phyloP scores from a whole-genome alignment of 2,329 filamentous ascomycete genomes.

The Xylariaceae sp. region DNA sequence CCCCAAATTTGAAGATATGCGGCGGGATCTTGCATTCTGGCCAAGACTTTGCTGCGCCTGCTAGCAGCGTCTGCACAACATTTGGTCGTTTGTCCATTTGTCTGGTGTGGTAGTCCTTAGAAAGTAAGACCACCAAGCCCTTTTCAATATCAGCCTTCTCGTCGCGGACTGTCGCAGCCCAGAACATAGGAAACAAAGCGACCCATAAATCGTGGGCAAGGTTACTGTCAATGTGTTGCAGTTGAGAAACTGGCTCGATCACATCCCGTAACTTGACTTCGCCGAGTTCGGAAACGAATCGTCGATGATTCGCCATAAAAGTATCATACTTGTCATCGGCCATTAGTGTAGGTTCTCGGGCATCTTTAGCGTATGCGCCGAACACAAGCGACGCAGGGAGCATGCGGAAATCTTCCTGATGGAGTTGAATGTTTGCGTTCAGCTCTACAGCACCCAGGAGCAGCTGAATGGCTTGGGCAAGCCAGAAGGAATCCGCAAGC shows the following conservation, averaged over 20 bases:
- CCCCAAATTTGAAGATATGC: conserved; percentile 92
- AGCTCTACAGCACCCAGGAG: conserved; percentile 88
- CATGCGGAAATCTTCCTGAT: conserved; percentile 78
- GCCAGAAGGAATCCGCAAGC: conserved; percentile 90
- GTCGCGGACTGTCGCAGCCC: conserved; percentile 82
- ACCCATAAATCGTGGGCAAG: conserved; percentile 90
- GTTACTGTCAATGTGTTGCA: conserved; percentile 82
- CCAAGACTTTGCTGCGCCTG: conserved; percentile 78
- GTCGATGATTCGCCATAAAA: conserved; percentile 71
- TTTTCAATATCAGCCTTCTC: conserved; percentile 88
- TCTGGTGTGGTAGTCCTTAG: conserved; percentile 91
- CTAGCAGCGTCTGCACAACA: conserved; percentile 86
- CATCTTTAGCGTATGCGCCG: conserved; percentile 68
- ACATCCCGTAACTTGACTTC: conserved; percentile 86
- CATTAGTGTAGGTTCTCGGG: conserved; percentile 61
- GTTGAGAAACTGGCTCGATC: conserved; percentile 82
- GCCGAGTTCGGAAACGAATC: conserved; percentile 78
- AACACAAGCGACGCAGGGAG: conserved; percentile 72
- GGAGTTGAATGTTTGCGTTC: conserved; percentile 71
- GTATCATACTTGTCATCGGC: conserved; percentile 77
- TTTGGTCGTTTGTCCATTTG: conserved; percentile 95
- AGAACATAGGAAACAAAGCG: conserved; percentile 85
- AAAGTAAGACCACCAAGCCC: conserved; percentile 83
- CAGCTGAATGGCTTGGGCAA: conserved; percentile 90
- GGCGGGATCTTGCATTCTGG: conserved; percentile 90